Conservation (phyloP, 768 basidiomycete species). For the Tubosaeta sp. region DNA sequence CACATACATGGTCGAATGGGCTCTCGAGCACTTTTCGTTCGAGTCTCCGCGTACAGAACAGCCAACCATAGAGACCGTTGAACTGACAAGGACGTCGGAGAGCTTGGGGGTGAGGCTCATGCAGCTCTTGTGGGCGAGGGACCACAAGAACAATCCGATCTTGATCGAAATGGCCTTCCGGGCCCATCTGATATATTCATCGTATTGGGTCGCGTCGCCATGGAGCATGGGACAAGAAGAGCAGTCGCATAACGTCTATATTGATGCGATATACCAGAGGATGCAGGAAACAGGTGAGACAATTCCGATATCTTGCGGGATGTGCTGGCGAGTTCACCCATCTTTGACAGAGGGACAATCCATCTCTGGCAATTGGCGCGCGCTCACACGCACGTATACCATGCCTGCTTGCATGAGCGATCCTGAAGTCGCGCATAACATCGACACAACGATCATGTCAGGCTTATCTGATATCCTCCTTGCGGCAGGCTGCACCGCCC, state of each 20-base stretch:
- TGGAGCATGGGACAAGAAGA: conserved; percentile 22
- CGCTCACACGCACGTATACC: conserved; percentile 30
- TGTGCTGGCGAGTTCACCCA: background rate
- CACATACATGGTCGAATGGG: conserved; percentile 40
- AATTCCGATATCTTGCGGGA: background rate
- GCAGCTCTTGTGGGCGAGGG: conserved; percentile 17
- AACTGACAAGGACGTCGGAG: conserved; percentile 10
- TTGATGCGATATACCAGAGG: conserved; percentile 29
- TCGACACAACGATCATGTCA: conserved; percentile 8
- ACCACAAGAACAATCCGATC: conserved; percentile 25
- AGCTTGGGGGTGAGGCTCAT: conserved; percentile 15
- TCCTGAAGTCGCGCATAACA: conserved; percentile 8
- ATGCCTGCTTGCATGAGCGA: conserved; percentile 11
- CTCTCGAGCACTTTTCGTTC: conserved; percentile 36
- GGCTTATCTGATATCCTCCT: conserved; percentile 27
- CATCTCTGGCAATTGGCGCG: conserved; percentile 40
- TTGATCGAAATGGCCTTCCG: conserved; percentile 32
- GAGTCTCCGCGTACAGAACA: conserved; percentile 4
- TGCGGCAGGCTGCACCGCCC: conserved; percentile 20
- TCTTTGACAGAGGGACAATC: conserved; percentile 38
- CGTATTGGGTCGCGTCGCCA: conserved; percentile 17
- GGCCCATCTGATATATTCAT: conserved; percentile 19
- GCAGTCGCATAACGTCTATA: conserved; percentile 12
- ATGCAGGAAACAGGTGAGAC: conserved; percentile 33
- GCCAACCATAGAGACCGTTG: conserved; percentile 1